Conservation (phyloP, 129 eudicot species). For the Flaveria bidentis region DNA sequence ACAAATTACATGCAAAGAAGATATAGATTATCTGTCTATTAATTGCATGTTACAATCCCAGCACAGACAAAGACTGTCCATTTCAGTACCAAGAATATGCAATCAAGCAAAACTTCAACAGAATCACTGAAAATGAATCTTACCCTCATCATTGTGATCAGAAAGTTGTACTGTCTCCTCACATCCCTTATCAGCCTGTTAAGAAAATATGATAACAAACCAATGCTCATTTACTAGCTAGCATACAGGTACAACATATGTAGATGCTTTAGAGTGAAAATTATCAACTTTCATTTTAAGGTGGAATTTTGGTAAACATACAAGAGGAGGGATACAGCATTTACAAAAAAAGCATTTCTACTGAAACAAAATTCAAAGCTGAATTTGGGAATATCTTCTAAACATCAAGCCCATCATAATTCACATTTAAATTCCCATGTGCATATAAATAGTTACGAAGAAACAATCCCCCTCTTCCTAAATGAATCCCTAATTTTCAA, state of each 20-base stretch:
- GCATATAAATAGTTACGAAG: background rate
- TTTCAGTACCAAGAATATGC: too few species aligned
- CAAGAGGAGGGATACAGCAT: background rate
- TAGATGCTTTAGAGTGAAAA: background rate
- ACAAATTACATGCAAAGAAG: conserved; percentile 7
- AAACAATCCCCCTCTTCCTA: background rate
- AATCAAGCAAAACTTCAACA: background rate
- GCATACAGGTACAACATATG: background rate
- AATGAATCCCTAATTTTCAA: too few species aligned
- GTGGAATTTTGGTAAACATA: too few species aligned
- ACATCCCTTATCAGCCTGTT: conserved; percentile 22
- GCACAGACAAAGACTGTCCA: background rate
- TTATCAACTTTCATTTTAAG: background rate
- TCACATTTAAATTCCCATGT: background rate
- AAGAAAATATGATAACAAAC: conserved; percentile 16
- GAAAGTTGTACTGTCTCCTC: conserved; percentile 34
- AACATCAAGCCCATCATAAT: background rate
- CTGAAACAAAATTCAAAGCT: background rate
- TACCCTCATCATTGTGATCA: conserved; percentile 33
- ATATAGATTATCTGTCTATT: background rate
- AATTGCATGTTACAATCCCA: background rate
- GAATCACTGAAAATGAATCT: background rate
- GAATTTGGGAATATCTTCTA: background rate
- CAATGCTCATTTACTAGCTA: conserved; percentile 14
- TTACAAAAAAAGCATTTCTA: too few species aligned